Percentiles rank a stretch among this genome's conserved stretches.
These are phyloP conservation scores for Candida pseudoglaebosa DNA, from an alignment of 805 yeast species.

Conservation along the genomic window DNA sequence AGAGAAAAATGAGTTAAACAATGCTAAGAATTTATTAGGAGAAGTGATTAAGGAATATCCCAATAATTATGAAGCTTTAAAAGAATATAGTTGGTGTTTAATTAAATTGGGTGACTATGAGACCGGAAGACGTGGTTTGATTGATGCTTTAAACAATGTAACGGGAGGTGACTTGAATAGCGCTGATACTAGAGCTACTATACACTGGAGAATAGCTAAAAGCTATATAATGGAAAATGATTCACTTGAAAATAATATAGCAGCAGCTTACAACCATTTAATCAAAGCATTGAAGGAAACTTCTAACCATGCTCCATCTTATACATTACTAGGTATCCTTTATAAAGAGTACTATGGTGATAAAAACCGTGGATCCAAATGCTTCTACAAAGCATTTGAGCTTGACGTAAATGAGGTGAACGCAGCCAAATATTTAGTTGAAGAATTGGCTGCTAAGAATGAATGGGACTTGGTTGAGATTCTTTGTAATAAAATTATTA, in stretches of 20 bases:
- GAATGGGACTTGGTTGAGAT: conserved; percentile 88
- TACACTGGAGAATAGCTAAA: conserved; percentile 72
- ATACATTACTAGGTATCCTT: conserved; percentile 74
- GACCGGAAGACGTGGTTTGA: conserved; percentile 51
- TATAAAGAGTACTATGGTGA: conserved; percentile 60
- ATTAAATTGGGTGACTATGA: conserved; percentile 48
- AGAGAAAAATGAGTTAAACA: conserved; percentile 54
- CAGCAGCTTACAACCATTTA: conserved; percentile 54
- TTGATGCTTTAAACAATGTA: conserved; percentile 37
- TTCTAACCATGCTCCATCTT: conserved; percentile 71
- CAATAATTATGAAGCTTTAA: conserved; percentile 52
- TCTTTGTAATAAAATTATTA: conserved; percentile 61
- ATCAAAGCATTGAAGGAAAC: conserved; percentile 60
- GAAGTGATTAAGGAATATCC: conserved; percentile 49
- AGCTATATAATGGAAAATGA: conserved; percentile 43
- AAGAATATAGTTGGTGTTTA: conserved; percentile 78
- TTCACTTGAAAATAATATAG: conserved; percentile 19
- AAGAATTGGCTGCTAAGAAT: conserved; percentile 56
- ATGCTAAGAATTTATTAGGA: conserved; percentile 52
- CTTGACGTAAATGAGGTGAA: conserved; percentile 69
- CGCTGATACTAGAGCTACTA: conserved; percentile 53
- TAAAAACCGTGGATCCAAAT: conserved; percentile 67
- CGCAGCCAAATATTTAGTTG: conserved; percentile 72
- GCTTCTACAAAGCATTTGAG: conserved; percentile 88
- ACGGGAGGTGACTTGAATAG: conserved; percentile 51